Percentiles rank a stretch among this genome's conserved stretches.
These are phyloP conservation scores for Nepenthes mirabilis DNA, from an alignment of 148 eudicot genomes.

Conservation along the genomic window DNA sequence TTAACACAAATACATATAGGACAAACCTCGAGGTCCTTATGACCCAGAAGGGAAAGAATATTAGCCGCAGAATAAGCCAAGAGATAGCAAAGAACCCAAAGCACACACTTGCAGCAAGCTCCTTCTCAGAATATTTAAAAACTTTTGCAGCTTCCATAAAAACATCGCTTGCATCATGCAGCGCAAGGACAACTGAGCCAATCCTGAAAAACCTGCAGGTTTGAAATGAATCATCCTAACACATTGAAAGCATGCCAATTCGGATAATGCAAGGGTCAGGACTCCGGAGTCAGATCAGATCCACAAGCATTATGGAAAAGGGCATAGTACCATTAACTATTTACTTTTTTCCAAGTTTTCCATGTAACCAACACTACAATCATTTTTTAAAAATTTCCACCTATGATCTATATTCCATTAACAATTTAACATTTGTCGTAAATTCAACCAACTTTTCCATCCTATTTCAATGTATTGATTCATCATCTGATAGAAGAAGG, in stretches of 20 bases:
- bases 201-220: slow-evolving; percentile 63
- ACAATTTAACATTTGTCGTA: too few relatives aligned
- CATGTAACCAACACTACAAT: too few relatives aligned
- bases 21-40: slow-evolving; percentile 66
- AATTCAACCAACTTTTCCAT: too few relatives aligned
- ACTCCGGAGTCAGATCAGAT: too few relatives aligned
- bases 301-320: too few relatives aligned
- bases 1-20: neutral
- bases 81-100: slow-evolving; percentile 90
- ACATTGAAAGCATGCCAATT: neutral
- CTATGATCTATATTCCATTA: too few relatives aligned
- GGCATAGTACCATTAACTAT: too few relatives aligned
- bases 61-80: slow-evolving; percentile 75
- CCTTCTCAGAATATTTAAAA: slow-evolving; percentile 81
- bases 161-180: slow-evolving; percentile 94
- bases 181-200: slow-evolving; percentile 69
- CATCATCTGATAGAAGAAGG: too few relatives aligned
- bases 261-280: too few relatives aligned
- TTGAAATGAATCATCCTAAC: neutral
- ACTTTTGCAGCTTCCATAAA: slow-evolving; percentile 93
- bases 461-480: too few relatives aligned
- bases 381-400: too few relatives aligned
- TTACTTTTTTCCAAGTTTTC: too few relatives aligned
- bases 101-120: slow-evolving; percentile 73
- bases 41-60: slow-evolving; percentile 83